Base-by-base conservation (phyloP, 768 basidiomycete species). In the Artomyces pyxidatus region DNA sequence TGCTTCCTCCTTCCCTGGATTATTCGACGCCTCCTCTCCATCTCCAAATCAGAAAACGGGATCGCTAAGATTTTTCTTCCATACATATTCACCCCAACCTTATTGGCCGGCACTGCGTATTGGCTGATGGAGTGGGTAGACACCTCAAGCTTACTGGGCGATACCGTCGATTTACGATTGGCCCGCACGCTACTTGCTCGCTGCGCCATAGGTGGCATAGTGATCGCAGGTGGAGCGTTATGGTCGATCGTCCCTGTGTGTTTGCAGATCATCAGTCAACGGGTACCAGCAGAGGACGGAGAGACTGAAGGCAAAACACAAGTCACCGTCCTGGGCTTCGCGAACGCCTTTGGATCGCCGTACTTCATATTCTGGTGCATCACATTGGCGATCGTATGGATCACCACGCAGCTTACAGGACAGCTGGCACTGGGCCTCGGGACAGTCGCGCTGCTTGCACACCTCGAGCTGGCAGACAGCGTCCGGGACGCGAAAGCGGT, bases 81-180 rank as follows among this genome's bases (percentile, higher is more conserved):
- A 0, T 64, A 76, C 47, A 71, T 83, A 11, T 65, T 91, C 38
- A 66, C 75, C 21, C 74, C 75, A 4, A 66, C 80, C 1, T 68
- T 97, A 7, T 40, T 85, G 0, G 71, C 72, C 10, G 85, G 82
- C 1, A 69, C 77, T 0, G 53, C 65, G 0, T 86, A 80, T 62
- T 98, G 95, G 95, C 55, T 87, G 1, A 54, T 93, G 32, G 96
- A 98, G 60, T 88, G 83, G 77, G 66, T 73, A 3, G 86, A 90
- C 54, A 76, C 83, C 2, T 71, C 75, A 7, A 71, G 63, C 9
- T 56, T 71, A 9, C 51, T 78, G 0, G 78, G 71, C 0, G 59
- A 61, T 10, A 69, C 64, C 12, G 69, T 64, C 0, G 37, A 71
- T 1, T 58, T 92, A 43, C 75, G 85, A 6, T 32, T 67, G 0